Evolutionary conservation across 2,329 filamentous ascomycete genomes (phyloP).

Genomic region (Colletotrichum aenigma): DNA sequence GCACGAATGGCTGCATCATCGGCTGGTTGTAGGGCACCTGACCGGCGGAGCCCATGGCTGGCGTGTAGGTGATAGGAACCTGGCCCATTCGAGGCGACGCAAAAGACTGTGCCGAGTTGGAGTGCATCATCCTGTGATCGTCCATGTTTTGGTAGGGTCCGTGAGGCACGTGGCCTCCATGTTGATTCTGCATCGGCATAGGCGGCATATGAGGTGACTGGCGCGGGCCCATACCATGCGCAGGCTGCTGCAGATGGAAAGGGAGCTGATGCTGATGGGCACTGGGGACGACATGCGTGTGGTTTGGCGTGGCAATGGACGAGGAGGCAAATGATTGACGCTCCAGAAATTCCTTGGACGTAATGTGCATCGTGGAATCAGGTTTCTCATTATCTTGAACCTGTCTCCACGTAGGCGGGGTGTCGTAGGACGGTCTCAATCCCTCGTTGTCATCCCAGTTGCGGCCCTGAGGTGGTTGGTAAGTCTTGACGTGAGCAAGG

Average conservation of each 20-base stretch:
- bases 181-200: constrained; percentile 77
- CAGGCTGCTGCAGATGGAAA: constrained; percentile 78
- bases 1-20: constrained; percentile 73
- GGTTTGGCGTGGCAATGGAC: constrained; percentile 71
- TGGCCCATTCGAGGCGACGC: constrained; percentile 81
- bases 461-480: constrained; percentile 55
- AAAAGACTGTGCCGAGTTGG: constrained; percentile 82
- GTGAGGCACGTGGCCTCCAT: constrained; percentile 67
- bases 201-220: constrained; percentile 78
- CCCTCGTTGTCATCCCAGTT: constrained; percentile 80
- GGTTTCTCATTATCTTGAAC: constrained; percentile 70
- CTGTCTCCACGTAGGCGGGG: constrained; percentile 82
- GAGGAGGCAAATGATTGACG: constrained; percentile 59
- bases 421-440: constrained; percentile 85
- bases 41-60: constrained; percentile 69
- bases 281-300: constrained; percentile 71
- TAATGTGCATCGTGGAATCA: constrained; percentile 67
- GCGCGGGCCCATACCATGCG: constrained; percentile 69
- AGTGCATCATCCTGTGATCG: constrained; percentile 88
- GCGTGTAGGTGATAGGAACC: constrained; percentile 71
- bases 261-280: constrained; percentile 86
- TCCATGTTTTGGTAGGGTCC: constrained; percentile 76
- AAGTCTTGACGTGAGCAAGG: constrained; percentile 56
- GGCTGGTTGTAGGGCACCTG: constrained; percentile 76
- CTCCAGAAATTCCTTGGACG: constrained; percentile 83